Conservation (phyloP, 345 rosid genomes). For the Firmiana major region DNA sequence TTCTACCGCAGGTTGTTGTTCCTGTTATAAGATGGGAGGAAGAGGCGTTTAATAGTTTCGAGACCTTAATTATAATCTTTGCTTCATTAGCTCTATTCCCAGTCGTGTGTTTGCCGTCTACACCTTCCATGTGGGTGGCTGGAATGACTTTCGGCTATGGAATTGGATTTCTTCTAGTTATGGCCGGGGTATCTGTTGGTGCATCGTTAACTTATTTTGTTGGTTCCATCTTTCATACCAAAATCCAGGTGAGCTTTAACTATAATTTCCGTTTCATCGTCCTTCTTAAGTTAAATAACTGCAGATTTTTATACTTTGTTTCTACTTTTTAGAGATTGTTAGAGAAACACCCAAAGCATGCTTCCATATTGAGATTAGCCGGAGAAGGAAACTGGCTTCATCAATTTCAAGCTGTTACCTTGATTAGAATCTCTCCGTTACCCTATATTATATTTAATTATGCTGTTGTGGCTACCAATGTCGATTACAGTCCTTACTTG, state of each 20-base stretch:
- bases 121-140: slow-evolving; percentile 44
- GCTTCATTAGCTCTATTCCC: slow-evolving; percentile 30
- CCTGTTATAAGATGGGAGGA: slow-evolving; percentile 33
- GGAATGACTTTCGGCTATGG: slow-evolving; percentile 39
- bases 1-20: slow-evolving; percentile 20
- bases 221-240: slow-evolving; percentile 27
- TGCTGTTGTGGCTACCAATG: slow-evolving; percentile 22
- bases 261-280: background rate
- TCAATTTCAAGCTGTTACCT: slow-evolving; percentile 32
- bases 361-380: slow-evolving; percentile 30
- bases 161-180: slow-evolving; percentile 26
- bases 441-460: slow-evolving; percentile 35
- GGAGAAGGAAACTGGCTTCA: slow-evolving; percentile 38
- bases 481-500: slow-evolving; percentile 28
- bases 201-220: slow-evolving; percentile 35
- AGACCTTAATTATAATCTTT: slow-evolving; percentile 21
- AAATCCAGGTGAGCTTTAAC: slow-evolving; percentile 21
- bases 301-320: background rate
- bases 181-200: slow-evolving; percentile 27
- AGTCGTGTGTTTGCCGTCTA: slow-evolving; percentile 27
- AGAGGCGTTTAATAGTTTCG: slow-evolving; percentile 15
- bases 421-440: slow-evolving; percentile 39
- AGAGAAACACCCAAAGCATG: slow-evolving; percentile 32
- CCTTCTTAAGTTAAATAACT: background rate
- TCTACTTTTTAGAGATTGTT: slow-evolving; percentile 20